Evolutionary conservation across 2,329 filamentous ascomycete genomes (phyloP), one percentile per base, ranked within the genome.

Genomic region (Calonectria multiphialidica): DNA sequence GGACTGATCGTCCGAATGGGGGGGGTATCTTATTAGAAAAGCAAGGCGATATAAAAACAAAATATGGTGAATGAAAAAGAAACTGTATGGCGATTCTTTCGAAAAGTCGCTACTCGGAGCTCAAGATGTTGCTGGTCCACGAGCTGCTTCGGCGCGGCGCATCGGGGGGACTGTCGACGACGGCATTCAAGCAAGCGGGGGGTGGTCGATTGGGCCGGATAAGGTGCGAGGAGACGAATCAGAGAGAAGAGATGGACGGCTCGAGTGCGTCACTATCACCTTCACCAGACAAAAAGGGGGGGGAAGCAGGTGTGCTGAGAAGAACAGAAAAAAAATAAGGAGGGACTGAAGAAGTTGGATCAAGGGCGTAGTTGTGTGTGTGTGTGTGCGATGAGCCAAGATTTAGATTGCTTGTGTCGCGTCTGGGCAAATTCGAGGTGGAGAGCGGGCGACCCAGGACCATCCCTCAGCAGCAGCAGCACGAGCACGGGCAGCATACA

Each of bases 131-230:
- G 73, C 72, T 66, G 77, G 72, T 71, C 62, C 71, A 76, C 71
- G 72, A 76, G 78, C 76, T 78, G 71, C 74, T 74, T 73, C 70
- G 53, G 72, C 75, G 76, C 77, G 61, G 72, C 75, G 76, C 78
- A 80, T 79, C 74, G 74, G 77, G 65, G 37, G 40, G 70, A 63
- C 71, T 72, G 64, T 66, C 57, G 68, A 70, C 57, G 70, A 64
- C 75, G 72, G 75, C 77, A 79, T 78, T 66, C 72, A 80, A 77
- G 74, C 71, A 71, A 68, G 61, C 63, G 40, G 49, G 16, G 49
- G 16, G 16, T 44, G 3, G 33, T 66, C 55, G 64, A 63, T 45
- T 33, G 44, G 44, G 49, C 37, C 62, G 25, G 69, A 35, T 25
- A 25, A 35, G 44, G 37, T 25, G 13, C 28, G 33, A 50, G 50